Evolutionary conservation across 257 asterid genomes (phyloP), one percentile per base, ranked within the genome.

Genomic region (Penstemon davidsonii): DNA sequence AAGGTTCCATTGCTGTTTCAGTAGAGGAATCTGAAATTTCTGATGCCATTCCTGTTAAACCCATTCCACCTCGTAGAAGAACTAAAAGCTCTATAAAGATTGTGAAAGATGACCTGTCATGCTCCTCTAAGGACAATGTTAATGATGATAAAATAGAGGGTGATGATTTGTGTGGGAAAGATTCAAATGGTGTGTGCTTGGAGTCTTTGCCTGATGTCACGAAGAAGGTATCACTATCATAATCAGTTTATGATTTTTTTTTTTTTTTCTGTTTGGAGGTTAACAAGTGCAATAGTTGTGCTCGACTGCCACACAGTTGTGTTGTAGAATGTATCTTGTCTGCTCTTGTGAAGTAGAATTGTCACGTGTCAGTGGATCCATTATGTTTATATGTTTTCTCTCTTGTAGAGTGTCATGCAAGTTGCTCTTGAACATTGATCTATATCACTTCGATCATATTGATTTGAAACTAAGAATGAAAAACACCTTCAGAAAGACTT

Each of bases 1-100:
- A 76, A 83, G 85, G 74, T 69, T 79, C 68, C 49, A 79, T 53
- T 70, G 73, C 79, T 80, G 77, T 64, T 74, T 62, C 84, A 56
- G 76, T 74, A 43, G 79, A 82, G 57, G 89, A 84, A 56, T 81
- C 88, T 64, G 83, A 76, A 76, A 74, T 68, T 57, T 62, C 86
- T 46, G 85, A 70, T 73, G 76, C 78, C 68, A 91, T 87, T 74
- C 88, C 92, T 18, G 86, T 93, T 46, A 90, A 93, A 74, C 81
- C 87, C 18, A 82, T 87, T 73, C 95, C 96, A 70, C 85, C 89
- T 79, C 84, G 88, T 41, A 82, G 94, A 80, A 84, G 96, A 86
- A 83, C 92, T 62, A 91, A 84, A 79, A 85, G 88, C 85, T 83
- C 78, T 73, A 44, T 74, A 15, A 74, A 79, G 77, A 73, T 76